These are phyloP conservation scores for Fusarium floridanum DNA, from an alignment of 2,329 filamentous ascomycete species.

Conservation along the genomic window DNA sequence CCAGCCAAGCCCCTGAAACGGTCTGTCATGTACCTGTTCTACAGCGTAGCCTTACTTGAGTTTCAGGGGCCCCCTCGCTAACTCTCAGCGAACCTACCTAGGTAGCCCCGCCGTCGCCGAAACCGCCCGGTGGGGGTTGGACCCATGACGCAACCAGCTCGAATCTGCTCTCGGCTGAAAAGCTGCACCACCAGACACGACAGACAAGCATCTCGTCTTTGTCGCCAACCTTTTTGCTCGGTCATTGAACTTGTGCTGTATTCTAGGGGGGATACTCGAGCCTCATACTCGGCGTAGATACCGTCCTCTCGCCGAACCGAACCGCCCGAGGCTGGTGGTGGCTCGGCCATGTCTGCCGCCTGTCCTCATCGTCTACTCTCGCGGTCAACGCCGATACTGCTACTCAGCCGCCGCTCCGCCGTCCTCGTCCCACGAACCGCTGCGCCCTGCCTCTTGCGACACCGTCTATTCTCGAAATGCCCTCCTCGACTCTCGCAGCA, in stretches of 20 bases:
- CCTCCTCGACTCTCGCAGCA: slow-evolving; percentile 31
- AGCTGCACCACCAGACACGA: slow-evolving; percentile 27
- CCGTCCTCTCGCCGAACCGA: neutral
- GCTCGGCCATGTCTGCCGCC: slow-evolving; percentile 33
- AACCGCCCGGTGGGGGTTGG: neutral
- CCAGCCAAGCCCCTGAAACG: slow-evolving; percentile 3
- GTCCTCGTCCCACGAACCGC: slow-evolving; percentile 16
- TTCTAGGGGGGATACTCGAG: neutral
- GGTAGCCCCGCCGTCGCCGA: neutral
- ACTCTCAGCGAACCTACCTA: neutral
- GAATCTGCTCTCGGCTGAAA: slow-evolving; percentile 1
- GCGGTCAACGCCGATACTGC: slow-evolving; percentile 7
- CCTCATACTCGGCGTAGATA: neutral
- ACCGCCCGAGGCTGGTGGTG: neutral
- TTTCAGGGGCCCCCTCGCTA: neutral
- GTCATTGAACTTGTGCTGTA: neutral
- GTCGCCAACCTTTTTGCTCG: slow-evolving; percentile 4
- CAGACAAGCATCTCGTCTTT: slow-evolving; percentile 11
- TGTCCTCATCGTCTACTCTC: slow-evolving; percentile 33
- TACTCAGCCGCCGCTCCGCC: slow-evolving; percentile 4
- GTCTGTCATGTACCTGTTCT: neutral
- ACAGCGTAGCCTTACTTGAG: neutral
- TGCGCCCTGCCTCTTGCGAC: slow-evolving; percentile 6
- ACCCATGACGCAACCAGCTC: slow-evolving; percentile 36
- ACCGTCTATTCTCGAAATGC: slow-evolving; percentile 43